Percentiles rank a stretch among this genome's conserved stretches.
These are phyloP conservation scores for Candida germanica DNA, from an alignment of 805 yeast genomes.

Conservation along the genomic window DNA sequence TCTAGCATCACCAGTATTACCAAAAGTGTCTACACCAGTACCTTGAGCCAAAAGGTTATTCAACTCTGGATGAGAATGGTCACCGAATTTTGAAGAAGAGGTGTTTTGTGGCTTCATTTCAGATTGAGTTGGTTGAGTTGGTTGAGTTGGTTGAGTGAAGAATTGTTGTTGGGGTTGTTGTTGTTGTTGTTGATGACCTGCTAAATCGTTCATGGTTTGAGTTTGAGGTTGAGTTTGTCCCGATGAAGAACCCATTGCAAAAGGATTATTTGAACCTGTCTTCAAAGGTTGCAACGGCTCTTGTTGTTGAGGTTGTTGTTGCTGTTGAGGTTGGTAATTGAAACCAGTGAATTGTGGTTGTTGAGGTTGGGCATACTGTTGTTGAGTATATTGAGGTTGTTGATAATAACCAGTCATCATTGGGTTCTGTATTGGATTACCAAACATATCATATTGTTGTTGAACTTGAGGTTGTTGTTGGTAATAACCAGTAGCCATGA, in stretches of 20 bases:
- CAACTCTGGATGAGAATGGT: slow-evolving; percentile 57
- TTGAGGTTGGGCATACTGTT: slow-evolving; percentile 24
- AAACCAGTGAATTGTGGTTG: slow-evolving; percentile 30
- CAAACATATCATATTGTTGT: slow-evolving; percentile 61
- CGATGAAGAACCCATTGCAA: slow-evolving; percentile 43
- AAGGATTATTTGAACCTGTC: slow-evolving; percentile 79
- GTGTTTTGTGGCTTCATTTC: slow-evolving; percentile 32
- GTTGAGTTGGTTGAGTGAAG: slow-evolving; percentile 20
- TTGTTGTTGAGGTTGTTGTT: slow-evolving; percentile 30
- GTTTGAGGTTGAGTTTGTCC: slow-evolving; percentile 20
- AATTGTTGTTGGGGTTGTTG: slow-evolving; percentile 30
- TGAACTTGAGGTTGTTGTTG: slow-evolving; percentile 15
- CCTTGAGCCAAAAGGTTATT: slow-evolving; percentile 79
- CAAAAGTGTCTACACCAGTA: slow-evolving; percentile 91
- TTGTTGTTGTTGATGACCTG: slow-evolving; percentile 19
- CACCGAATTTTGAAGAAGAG: slow-evolving; percentile 35
- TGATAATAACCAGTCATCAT: slow-evolving; percentile 53
- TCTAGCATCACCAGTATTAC: slow-evolving; percentile 79
- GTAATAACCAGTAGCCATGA: slow-evolving; percentile 51
- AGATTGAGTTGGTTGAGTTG: slow-evolving; percentile 13
- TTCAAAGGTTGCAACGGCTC: slow-evolving; percentile 49
- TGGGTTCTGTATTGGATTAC: slow-evolving; percentile 58
- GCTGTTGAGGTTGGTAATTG: slow-evolving; percentile 25
- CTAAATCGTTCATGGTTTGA: slow-evolving; percentile 22
- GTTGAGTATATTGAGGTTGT: slow-evolving; percentile 27